These are phyloP conservation scores for Pittosporum tobira DNA, from an alignment of 129 eudicot species.

Conservation along the genomic window DNA sequence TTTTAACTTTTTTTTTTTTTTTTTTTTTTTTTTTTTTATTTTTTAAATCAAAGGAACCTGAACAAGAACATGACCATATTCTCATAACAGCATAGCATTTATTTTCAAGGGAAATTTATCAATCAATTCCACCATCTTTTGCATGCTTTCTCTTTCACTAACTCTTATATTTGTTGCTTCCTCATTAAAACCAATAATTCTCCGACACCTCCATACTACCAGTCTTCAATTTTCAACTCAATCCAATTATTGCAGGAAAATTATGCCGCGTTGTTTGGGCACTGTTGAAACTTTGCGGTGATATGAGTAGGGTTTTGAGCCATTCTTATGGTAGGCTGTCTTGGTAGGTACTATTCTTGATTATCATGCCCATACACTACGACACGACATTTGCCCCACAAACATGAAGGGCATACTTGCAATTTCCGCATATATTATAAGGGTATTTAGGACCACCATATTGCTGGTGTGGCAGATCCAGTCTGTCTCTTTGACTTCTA, in stretches of 20 bases:
- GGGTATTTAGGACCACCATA: slow-evolving; percentile 12
- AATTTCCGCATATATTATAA: not conserved
- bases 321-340: slow-evolving; percentile 1
- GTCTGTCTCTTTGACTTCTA: slow-evolving; percentile 18
- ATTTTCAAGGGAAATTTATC: too few species aligned
- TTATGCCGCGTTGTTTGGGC: not conserved
- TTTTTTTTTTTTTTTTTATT: too few species aligned
- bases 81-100: too few species aligned
- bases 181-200: not conserved
- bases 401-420: not conserved
- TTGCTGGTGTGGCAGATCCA: slow-evolving; percentile 1
- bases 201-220: not conserved
- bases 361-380: not conserved
- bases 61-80: too few species aligned
- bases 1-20: too few species aligned
- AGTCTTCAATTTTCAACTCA: not conserved
- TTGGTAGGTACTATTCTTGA: not conserved
- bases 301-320: not conserved
- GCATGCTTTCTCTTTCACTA: not conserved
- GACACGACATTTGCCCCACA: not conserved
- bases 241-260: slow-evolving; percentile 7
- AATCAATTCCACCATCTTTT: too few species aligned
- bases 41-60: too few species aligned
- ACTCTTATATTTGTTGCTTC: slow-evolving; percentile 5
- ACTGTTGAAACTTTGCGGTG: not conserved